phyloP scores from a whole-genome alignment of 257 asterid genomes.

The Jasminum sambac region DNA sequence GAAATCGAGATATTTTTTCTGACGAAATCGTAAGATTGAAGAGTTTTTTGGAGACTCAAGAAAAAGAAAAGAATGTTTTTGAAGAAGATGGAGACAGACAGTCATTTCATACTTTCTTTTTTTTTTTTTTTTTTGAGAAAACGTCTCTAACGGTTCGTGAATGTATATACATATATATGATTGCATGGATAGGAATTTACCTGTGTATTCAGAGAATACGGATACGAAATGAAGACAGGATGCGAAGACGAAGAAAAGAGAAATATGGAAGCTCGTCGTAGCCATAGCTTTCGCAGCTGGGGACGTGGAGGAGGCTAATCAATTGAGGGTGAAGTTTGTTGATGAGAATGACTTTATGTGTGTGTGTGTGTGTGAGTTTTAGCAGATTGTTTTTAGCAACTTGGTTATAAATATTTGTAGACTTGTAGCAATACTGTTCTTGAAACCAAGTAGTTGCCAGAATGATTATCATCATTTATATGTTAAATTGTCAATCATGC shows the following conservation, averaged over 20 bases:
- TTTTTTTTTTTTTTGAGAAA: too few relatives aligned
- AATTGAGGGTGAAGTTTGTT: neutral
- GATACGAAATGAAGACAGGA: constrained; percentile 10
- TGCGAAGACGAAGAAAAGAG: constrained; percentile 17
- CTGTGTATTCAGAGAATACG: constrained; percentile 17
- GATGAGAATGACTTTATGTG: neutral
- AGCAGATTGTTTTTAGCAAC: neutral
- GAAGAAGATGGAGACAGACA: too few relatives aligned
- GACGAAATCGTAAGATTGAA: too few relatives aligned
- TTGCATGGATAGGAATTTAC: neutral
- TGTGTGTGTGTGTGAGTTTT: neutral
- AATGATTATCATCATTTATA: too few relatives aligned
- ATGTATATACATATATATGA: neutral
- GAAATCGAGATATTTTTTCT: too few relatives aligned
- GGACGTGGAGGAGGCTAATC: neutral
- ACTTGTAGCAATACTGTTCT: neutral
- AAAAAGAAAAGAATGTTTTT: too few relatives aligned
- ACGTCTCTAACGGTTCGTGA: too few relatives aligned
- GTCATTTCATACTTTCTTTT: too few relatives aligned
- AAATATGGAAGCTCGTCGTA: constrained; percentile 19
- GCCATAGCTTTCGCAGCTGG: neutral
- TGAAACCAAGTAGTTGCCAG: neutral
- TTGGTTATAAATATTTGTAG: neutral
- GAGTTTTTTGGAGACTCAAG: too few relatives aligned
- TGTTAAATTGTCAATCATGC: neutral